Conservation (phyloP, 306 rosid species). For the Cicer cuneatum region DNA sequence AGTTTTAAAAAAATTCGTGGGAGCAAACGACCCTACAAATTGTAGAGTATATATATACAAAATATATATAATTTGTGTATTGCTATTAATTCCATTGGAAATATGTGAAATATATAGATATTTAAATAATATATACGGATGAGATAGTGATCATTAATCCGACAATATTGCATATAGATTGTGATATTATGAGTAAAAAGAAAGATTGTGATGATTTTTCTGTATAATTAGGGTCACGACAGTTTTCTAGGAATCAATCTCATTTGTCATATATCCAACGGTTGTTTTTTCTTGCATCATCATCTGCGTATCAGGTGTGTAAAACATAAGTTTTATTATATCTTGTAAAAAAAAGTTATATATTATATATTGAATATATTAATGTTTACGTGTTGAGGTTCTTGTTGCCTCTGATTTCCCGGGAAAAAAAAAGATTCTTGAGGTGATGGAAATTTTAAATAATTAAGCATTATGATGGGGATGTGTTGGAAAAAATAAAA, state of each 20-base stretch:
- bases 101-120: neutral
- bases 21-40: no score
- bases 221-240: conserved; percentile 45
- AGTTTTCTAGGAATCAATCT: conserved; percentile 55
- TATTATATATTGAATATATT: conserved; percentile 8
- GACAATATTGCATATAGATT: conserved; percentile 53
- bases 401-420: conserved; percentile 40
- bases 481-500: conserved; percentile 45
- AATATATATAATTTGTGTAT: no score
- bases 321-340: conserved; percentile 33
- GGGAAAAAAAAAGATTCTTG: conserved; percentile 51
- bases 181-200: neutral
- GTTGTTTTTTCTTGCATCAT: conserved; percentile 36
- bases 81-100: neutral
- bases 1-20: no score
- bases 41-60: no score
- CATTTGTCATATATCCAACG: conserved; percentile 42
- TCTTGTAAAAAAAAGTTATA: neutral
- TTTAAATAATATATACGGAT: conserved; percentile 6
- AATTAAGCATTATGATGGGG: conserved; percentile 59
- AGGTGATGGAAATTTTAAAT: conserved; percentile 41
- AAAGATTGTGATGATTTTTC: conserved; percentile 36
- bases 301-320: conserved; percentile 46
- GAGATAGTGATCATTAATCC: conserved; percentile 37
- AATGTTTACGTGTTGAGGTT: conserved; percentile 38